Percentiles rank a stretch among this genome's conserved stretches.
Evolutionary conservation across 352 stramenopile species (phyloP).

Genomic region (Plasmopara halstedii): DNA sequence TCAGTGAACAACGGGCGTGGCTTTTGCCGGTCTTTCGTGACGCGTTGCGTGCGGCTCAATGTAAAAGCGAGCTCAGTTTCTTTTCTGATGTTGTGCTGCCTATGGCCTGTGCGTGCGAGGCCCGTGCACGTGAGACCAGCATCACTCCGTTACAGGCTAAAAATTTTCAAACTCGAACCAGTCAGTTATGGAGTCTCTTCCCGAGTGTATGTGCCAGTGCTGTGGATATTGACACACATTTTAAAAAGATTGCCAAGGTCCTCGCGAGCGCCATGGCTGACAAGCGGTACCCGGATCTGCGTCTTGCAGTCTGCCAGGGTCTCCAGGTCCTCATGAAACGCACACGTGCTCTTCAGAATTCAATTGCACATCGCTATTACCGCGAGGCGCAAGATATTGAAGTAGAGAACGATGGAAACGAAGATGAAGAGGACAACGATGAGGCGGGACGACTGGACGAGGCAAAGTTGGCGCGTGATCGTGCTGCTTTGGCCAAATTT

Average conservation of each 20-base stretch:
- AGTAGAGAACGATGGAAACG: conserved; percentile 27
- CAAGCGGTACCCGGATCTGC: conserved; percentile 79
- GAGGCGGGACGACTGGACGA: conserved; percentile 64
- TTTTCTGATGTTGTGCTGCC: conserved; percentile 61
- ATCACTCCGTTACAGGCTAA: conserved; percentile 62
- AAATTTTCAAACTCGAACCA: conserved; percentile 66
- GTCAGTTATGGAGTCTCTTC: conserved; percentile 80
- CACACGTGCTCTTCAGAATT: conserved; percentile 40
- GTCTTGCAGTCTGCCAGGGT: conserved; percentile 77
- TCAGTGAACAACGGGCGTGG: conserved; percentile 72
- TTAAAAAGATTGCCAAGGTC: conserved; percentile 83
- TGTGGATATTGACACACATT: conserved; percentile 66
- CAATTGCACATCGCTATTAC: conserved; percentile 29
- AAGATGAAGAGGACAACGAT: conserved; percentile 28
- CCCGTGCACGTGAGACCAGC: conserved; percentile 51
- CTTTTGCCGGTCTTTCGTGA: conserved; percentile 77
- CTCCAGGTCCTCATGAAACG: conserved; percentile 75
- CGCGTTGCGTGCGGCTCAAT: conserved; percentile 29
- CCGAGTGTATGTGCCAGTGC: conserved; percentile 68
- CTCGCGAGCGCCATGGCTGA: conserved; percentile 82
- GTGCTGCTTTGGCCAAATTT: conserved; percentile 70
- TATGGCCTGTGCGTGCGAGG: conserved; percentile 67
- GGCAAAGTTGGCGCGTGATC: conserved; percentile 64
- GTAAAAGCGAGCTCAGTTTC: conserved; percentile 60
- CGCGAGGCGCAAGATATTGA: conserved; percentile 42